Evolutionary conservation across 345 rosid species (phyloP).

Genomic region (Sonneratia caseolaris): DNA sequence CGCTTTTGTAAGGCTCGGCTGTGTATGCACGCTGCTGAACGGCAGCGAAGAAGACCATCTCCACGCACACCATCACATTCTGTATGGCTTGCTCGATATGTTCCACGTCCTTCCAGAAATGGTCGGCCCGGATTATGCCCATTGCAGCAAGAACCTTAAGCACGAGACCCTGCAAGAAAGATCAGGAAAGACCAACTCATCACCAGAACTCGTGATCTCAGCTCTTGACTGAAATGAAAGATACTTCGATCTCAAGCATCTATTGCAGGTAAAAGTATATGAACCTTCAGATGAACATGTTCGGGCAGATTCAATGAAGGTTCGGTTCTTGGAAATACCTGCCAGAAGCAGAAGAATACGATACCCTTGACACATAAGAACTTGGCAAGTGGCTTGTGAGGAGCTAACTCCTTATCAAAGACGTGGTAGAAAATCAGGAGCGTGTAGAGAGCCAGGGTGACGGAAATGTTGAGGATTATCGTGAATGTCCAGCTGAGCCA

Average conservation of each 20-base stretch:
- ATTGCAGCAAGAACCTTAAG: slow-evolving; percentile 52
- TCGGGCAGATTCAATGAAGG: neutral
- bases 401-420: slow-evolving; percentile 81
- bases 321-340: slow-evolving; percentile 35
- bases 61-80: slow-evolving; percentile 63
- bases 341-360: slow-evolving; percentile 98
- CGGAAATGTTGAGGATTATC: slow-evolving; percentile 67
- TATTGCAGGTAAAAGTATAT: too few species aligned
- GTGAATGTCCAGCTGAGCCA: slow-evolving; percentile 98
- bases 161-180: slow-evolving; percentile 51
- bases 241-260: too few species aligned
- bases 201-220: neutral
- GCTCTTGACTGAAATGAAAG: too few species aligned
- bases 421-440: slow-evolving; percentile 82
- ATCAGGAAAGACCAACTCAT: neutral
- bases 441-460: slow-evolving; percentile 82
- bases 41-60: slow-evolving; percentile 81
- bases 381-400: slow-evolving; percentile 90
- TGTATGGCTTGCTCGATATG: slow-evolving; percentile 84
- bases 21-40: slow-evolving; percentile 72
- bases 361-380: slow-evolving; percentile 97
- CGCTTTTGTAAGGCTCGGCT: neutral
- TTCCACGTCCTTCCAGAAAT: slow-evolving; percentile 87
- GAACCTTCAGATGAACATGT: neutral
- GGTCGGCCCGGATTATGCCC: slow-evolving; percentile 68